phyloP scores from a whole-genome alignment of 176 grass and related monocot genomes.

The Puccinellia tenuiflora region DNA sequence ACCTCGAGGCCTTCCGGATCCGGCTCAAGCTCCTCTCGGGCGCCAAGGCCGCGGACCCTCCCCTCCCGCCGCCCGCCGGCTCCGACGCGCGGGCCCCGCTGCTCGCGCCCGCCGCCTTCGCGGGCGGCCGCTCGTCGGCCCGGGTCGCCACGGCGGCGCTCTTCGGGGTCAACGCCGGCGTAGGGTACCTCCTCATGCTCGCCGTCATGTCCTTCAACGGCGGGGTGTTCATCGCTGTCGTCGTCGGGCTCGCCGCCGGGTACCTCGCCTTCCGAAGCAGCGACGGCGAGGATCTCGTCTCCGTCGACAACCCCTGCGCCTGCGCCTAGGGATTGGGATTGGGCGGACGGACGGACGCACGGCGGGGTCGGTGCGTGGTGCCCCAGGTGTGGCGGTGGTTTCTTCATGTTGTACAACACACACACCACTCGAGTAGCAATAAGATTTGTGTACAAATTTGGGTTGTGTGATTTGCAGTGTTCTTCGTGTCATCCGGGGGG shows the following conservation, averaged over 20 bases:
- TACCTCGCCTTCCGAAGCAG: constrained; percentile 82
- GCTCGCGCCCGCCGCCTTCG: not conserved
- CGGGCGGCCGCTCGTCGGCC: not conserved
- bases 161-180: constrained; percentile 77
- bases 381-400: constrained; percentile 16
- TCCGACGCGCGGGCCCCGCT: constrained; percentile 38
- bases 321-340: constrained; percentile 44
- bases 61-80: constrained; percentile 29
- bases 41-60: constrained; percentile 26
- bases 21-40: constrained; percentile 46
- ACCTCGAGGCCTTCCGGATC: constrained; percentile 85
- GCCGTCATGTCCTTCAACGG: constrained; percentile 97
- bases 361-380: not conserved
- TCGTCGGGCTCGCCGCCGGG: constrained; percentile 64
- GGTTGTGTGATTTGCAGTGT: constrained; percentile 10
- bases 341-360: not conserved
- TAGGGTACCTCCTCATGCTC: constrained; percentile 95
- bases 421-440: not conserved
- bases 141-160: constrained; percentile 42
- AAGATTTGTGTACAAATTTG: constrained; percentile 39
- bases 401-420: constrained; percentile 34
- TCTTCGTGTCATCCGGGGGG: not conserved
- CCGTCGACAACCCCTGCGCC: constrained; percentile 74
- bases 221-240: constrained; percentile 71
- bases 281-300: constrained; percentile 56